A percentile compares a stretch with the other conserved stretches of the same genome.
These are phyloP conservation scores for Telfairia occidentalis DNA, from an alignment of 331 rosid species.

Conservation along the genomic window DNA sequence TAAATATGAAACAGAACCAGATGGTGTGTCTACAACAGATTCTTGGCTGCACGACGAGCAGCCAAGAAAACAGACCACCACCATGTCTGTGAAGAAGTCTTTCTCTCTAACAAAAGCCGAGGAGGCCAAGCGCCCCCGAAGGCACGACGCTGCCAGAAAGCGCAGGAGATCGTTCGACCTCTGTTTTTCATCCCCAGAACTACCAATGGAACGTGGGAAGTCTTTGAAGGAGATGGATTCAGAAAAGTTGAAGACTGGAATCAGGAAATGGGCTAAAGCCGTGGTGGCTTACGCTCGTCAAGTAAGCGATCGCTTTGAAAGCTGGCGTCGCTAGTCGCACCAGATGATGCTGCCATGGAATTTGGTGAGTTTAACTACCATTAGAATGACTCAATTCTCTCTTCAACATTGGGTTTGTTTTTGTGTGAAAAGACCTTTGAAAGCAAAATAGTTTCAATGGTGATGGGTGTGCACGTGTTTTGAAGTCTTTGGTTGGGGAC, in stretches of 20 bases:
- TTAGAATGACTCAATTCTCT: neutral
- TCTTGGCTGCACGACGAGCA: slow-evolving; percentile 14
- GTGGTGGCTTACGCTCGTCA: slow-evolving; percentile 80
- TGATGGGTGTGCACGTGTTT: neutral
- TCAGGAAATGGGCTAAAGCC: slow-evolving; percentile 87
- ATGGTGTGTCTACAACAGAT: neutral
- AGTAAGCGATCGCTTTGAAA: slow-evolving; percentile 40
- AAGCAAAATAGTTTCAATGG: neutral
- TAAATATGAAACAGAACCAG: neutral
- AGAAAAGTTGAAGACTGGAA: slow-evolving; percentile 53
- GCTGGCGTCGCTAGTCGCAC: neutral
- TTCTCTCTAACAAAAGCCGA: slow-evolving; percentile 35
- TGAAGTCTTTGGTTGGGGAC: neutral
- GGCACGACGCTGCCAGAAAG: neutral
- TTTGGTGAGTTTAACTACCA: neutral
- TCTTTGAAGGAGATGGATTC: slow-evolving; percentile 66
- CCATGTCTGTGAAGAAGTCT: slow-evolving; percentile 78
- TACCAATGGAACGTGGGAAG: slow-evolving; percentile 58
- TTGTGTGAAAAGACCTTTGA: neutral
- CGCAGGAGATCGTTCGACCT: slow-evolving; percentile 35
- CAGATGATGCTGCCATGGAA: neutral
- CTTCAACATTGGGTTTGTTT: neutral
- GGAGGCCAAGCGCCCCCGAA: neutral
- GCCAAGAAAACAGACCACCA: slow-evolving; percentile 4
- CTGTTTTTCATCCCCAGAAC: slow-evolving; percentile 33